Evolutionary conservation across 2,329 filamentous ascomycete genomes (phyloP), one percentile per base, ranked within the genome.

Genomic region (Niveomyces coronatus): DNA sequence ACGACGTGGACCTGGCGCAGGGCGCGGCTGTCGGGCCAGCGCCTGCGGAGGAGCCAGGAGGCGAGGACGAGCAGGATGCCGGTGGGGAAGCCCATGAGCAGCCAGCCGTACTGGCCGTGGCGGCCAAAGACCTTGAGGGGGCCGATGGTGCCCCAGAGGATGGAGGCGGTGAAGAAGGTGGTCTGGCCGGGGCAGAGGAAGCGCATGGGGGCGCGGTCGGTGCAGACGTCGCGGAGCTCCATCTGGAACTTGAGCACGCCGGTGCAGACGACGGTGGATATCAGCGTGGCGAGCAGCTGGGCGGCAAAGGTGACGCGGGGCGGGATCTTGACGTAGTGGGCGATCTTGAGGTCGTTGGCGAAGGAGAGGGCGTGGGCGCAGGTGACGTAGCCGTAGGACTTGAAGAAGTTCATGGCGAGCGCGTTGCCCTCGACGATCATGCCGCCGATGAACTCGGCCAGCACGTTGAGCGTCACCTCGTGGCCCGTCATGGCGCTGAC

Each of bases 281-380:
- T 44, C 38, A 69, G 46, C 19, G 65, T 66, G 30, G 64, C 64
- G 24, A 57, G 55, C 3, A 63, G 60, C 48, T 73, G 68, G 9
- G 62, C 64, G 20, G 60, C 56, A 49, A 72, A 71, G 3, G 65
- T 55, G 9, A 62, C 65, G 3, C 61, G 57, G 0, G 64, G 64
- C 0, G 67, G 62, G 26, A 71, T 64, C 47, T 72, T 70, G 38
- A 70, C 52, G 48, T 71, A 70, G 41, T 69, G 67, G 3, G 60
- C 68, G 18, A 71, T 50, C 50, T 71, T 71, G 57, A 70, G 59
- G 44, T 71, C 68, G 44, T 63, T 59, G 37, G 45, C 45, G 29
- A 48, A 48, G 32, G 45, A 46, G 15, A 49, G 38, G 17, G 47
- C 46, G 35, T 49, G 47, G 10, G 47, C 47, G 33, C 47, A 49